These are phyloP conservation scores for Leucaena leucocephala DNA, from an alignment of 306 rosid species.

Conservation along the genomic window DNA sequence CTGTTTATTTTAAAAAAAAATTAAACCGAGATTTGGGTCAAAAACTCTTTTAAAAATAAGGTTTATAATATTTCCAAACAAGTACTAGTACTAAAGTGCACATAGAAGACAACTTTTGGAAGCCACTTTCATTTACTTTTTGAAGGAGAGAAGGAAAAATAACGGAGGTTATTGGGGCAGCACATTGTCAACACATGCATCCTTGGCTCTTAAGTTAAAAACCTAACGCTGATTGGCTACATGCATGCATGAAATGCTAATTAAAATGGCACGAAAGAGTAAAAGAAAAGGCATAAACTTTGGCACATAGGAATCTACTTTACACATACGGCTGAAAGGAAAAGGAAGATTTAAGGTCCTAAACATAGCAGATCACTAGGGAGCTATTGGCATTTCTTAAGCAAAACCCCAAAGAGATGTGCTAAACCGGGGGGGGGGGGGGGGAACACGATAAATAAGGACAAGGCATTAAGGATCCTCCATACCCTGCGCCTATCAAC, in stretches of 20 bases:
- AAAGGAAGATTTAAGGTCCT: constrained; percentile 41
- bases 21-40: too few species aligned
- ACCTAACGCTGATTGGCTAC: not conserved
- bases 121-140: not conserved
- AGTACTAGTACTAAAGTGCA: too few species aligned
- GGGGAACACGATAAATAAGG: not conserved
- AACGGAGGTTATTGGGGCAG: not conserved
- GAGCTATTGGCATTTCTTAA: constrained; percentile 28
- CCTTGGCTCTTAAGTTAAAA: not conserved
- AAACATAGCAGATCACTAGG: constrained; percentile 34
- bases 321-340: constrained; percentile 32
- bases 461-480: constrained; percentile 20
- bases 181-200: not conserved
- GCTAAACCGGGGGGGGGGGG: not conserved
- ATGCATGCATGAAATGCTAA: not conserved
- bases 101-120: not conserved
- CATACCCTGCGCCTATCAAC: not conserved
- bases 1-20: too few species aligned
- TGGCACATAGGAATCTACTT: constrained; percentile 38
- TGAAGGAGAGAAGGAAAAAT: not conserved
- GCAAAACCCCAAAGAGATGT: constrained; percentile 16
- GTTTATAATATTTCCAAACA: too few species aligned
- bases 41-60: too few species aligned
- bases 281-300: not conserved
- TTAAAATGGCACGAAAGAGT: not conserved